Percentiles rank a stretch among this genome's conserved stretches.
phyloP scores from a whole-genome alignment of 441 rosid species.

The Macaranga tanarius region DNA sequence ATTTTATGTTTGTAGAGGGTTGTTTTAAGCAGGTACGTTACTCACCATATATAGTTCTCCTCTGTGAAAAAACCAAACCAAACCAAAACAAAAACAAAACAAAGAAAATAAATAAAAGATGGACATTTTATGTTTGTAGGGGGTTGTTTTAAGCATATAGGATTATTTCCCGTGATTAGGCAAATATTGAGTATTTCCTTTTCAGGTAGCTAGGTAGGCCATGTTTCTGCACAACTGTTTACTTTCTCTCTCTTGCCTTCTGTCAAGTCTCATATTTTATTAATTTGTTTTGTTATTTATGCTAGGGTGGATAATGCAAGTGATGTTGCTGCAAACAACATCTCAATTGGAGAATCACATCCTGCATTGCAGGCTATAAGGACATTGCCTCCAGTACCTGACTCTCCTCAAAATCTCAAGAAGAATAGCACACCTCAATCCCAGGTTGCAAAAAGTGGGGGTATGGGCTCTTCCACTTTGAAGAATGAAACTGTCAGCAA shows the following conservation, averaged over 20 bases:
- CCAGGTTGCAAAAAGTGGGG: constrained; percentile 45
- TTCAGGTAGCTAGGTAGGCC: neutral
- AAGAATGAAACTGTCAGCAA: constrained; percentile 75
- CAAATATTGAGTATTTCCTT: neutral
- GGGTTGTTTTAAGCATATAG: neutral
- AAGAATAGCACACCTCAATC: constrained; percentile 39
- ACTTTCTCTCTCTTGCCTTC: neutral
- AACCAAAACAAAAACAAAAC: too few relatives aligned
- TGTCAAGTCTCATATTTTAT: neutral
- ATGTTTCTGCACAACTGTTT: neutral
- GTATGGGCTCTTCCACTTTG: constrained; percentile 37
- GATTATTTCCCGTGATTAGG: neutral
- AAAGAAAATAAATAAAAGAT: neutral
- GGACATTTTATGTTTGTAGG: neutral
- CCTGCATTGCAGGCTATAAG: constrained; percentile 29
- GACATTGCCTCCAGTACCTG: constrained; percentile 34
- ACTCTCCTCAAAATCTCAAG: constrained; percentile 44
- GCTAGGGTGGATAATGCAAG: constrained; percentile 46
- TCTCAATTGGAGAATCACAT: constrained; percentile 38
- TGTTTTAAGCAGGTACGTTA: constrained; percentile 2
- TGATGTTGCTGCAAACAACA: constrained; percentile 35
- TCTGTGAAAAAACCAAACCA: too few relatives aligned
- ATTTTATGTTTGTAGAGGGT: neutral
- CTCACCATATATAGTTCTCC: too few relatives aligned
- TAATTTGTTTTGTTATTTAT: constrained; percentile 18